A percentile compares a stretch with the other conserved stretches of the same genome.
These are phyloP conservation scores for Podospora comata DNA, from an alignment of 495 filamentous ascomycete species.

Conservation along the genomic window DNA sequence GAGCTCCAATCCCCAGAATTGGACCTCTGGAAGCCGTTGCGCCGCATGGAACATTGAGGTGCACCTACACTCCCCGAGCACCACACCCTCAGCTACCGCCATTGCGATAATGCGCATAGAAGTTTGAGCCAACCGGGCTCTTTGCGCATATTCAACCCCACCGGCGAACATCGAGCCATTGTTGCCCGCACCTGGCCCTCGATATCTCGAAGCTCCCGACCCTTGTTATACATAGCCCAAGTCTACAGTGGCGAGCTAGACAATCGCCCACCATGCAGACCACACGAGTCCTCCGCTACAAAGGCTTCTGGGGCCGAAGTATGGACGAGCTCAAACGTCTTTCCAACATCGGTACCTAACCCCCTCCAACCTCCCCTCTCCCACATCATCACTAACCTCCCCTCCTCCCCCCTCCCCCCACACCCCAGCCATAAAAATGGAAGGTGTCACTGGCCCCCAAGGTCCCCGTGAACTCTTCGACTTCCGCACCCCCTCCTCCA, in stretches of 20 bases:
- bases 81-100: background rate
- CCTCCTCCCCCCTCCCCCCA: background rate
- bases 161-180: background rate
- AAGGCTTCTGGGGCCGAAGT: constrained; percentile 46
- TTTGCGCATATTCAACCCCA: constrained; percentile 9
- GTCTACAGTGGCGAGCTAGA: background rate
- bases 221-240: background rate
- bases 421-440: constrained; percentile 41
- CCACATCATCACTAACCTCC: background rate
- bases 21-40: background rate
- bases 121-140: constrained; percentile 20
- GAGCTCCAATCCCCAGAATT: background rate
- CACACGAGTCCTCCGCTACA: constrained; percentile 38
- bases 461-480: constrained; percentile 57
- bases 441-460: constrained; percentile 54
- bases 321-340: constrained; percentile 47
- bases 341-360: constrained; percentile 40
- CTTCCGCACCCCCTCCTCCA: constrained; percentile 62
- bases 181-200: background rate
- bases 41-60: constrained; percentile 9
- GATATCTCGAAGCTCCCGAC: too few relatives aligned
- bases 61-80: background rate
- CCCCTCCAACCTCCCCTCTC: background rate
- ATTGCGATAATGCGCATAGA: constrained; percentile 16
- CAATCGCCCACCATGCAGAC: constrained; percentile 39